Conservation (phyloP, 2,329 filamentous ascomycete species). For the Stagonosporopsis vannaccii region DNA sequence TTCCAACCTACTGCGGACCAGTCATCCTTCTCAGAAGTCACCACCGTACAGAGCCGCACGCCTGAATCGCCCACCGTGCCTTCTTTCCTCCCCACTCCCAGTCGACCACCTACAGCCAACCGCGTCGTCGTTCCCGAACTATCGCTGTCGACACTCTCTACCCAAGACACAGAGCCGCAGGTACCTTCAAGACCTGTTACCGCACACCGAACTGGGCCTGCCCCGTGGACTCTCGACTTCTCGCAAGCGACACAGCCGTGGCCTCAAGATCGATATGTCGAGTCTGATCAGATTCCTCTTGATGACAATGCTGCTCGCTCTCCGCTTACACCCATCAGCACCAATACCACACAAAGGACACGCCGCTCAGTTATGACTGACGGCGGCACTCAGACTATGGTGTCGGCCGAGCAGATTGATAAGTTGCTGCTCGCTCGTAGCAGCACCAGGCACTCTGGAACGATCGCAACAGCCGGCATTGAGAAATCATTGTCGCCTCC, state of each 20-base stretch:
- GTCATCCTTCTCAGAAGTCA: conserved; percentile 35
- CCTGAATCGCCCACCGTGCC: conserved; percentile 47
- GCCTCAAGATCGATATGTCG: conserved; percentile 45
- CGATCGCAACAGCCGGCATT: conserved; percentile 37
- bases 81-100: conserved; percentile 41
- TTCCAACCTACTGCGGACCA: conserved; percentile 18
- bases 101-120: conserved; percentile 41
- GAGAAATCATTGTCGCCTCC: conserved; percentile 44
- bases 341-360: conserved; percentile 35
- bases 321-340: conserved; percentile 35
- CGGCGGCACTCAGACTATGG: conserved; percentile 79
- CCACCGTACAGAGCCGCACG: conserved; percentile 40
- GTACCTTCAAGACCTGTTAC: conserved; percentile 40
- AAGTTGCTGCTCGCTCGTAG: conserved; percentile 69
- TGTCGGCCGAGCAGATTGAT: conserved; percentile 85
- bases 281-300: conserved; percentile 5
- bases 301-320: conserved; percentile 26
- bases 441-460: conserved; percentile 37
- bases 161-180: conserved; percentile 41
- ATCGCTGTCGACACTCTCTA: conserved; percentile 36
- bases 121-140: conserved; percentile 26
- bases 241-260: conserved; percentile 56
- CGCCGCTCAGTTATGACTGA: conserved; percentile 62
- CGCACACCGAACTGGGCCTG: conserved; percentile 33
- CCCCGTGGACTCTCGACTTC: conserved; percentile 45